Conservation (phyloP, 805 yeast genomes). For the Starmera pachycereana region DNA sequence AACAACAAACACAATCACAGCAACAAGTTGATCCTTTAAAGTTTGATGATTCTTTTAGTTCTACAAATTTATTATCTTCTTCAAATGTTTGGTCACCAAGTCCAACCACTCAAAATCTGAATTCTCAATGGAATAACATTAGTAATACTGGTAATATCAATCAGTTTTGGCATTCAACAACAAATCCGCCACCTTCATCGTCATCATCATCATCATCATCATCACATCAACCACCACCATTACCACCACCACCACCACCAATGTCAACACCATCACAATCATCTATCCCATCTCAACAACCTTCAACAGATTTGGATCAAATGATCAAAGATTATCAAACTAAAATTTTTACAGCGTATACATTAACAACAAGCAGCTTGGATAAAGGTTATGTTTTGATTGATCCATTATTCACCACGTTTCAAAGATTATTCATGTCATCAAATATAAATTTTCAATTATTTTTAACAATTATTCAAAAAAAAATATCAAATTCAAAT, state of each 20-base stretch:
- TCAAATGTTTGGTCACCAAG: constrained; percentile 2
- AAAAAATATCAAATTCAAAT: constrained; percentile 2
- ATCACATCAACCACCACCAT: not conserved
- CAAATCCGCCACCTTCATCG: not conserved
- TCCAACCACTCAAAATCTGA: not conserved
- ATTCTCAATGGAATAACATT: too few relatives aligned
- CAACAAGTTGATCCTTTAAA: not conserved
- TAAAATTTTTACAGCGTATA: constrained; percentile 5
- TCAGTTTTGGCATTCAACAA: not conserved
- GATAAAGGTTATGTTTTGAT: constrained; percentile 5
- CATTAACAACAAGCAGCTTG: constrained; percentile 1
- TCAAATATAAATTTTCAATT: constrained; percentile 1
- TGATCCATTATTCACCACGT: constrained; percentile 2
- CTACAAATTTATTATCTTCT: not conserved
- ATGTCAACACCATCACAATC: not conserved
- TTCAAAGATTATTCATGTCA: constrained; percentile 1
- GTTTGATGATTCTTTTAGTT: not conserved
- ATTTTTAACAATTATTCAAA: constrained; percentile 7
- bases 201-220: not conserved
- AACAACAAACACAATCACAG: not conserved
- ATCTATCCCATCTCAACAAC: not conserved
- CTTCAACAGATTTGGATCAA: not conserved
- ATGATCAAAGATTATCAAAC: constrained; percentile 5
- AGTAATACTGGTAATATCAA: too few relatives aligned
- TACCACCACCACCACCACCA: not conserved